Percentiles rank a stretch among this genome's conserved stretches.
phyloP scores from a whole-genome alignment of 192 early-diverging fungal species.

The Coemansia javaensis region DNA sequence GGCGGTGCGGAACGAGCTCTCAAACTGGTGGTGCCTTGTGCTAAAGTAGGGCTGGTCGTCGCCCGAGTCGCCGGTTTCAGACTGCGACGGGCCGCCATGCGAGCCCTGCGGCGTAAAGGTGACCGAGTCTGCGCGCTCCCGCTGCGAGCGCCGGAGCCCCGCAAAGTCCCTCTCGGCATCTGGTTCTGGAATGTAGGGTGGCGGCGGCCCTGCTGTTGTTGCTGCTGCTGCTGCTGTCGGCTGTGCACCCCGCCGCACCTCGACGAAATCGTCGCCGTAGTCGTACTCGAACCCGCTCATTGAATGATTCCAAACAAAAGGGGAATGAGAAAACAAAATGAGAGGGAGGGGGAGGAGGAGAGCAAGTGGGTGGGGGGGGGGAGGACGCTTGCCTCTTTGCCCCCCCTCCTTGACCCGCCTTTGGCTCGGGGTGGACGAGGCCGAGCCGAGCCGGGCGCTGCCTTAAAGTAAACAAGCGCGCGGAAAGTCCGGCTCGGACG shows the following conservation, averaged over 20 bases:
- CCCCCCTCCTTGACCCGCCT: too few species aligned
- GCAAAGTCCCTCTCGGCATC: constrained; percentile 17
- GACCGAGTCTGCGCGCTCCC: constrained; percentile 35
- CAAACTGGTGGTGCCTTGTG: constrained; percentile 37
- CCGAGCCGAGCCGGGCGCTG: not conserved
- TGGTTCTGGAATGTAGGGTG: constrained; percentile 7
- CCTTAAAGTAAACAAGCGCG: constrained; percentile 9
- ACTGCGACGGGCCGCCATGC: constrained; percentile 28
- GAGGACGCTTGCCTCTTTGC: not conserved
- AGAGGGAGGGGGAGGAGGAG: constrained; percentile 2
- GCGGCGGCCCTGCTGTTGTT: too few species aligned
- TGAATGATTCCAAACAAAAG: not conserved
- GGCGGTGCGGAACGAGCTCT: constrained; percentile 40
- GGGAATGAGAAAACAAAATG: not conserved
- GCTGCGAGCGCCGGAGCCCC: constrained; percentile 14
- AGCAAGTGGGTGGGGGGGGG: not conserved
- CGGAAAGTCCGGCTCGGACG: constrained; percentile 15
- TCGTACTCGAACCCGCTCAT: constrained; percentile 32
- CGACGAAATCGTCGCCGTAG: constrained; percentile 33
- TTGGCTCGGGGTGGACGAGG: too few species aligned
- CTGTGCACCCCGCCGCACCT: constrained; percentile 18
- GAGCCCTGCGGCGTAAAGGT: constrained; percentile 31
- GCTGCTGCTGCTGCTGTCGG: too few species aligned
- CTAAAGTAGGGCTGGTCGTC: constrained; percentile 33
- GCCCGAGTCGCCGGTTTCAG: constrained; percentile 28